Percentiles rank a stretch among this genome's conserved stretches.
phyloP scores from a whole-genome alignment of 768 basidiomycete species.

The Lactarius akahatsu region DNA sequence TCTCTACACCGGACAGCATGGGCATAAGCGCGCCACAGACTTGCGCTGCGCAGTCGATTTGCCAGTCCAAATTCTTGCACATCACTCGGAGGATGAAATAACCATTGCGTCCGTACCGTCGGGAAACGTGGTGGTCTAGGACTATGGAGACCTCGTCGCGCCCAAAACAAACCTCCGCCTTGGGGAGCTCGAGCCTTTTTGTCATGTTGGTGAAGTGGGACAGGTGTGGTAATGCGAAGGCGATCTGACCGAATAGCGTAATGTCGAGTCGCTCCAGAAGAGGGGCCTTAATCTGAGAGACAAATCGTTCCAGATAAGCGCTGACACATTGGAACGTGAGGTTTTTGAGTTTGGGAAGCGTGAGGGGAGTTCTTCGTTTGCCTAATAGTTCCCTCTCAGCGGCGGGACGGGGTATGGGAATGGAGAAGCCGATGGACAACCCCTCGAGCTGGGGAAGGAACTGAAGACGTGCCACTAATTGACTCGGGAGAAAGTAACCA shows the following conservation, averaged over 20 bases:
- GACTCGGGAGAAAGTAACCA: background rate
- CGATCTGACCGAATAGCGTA: background rate
- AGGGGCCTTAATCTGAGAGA: background rate
- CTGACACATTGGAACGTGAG: background rate
- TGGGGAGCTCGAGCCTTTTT: background rate
- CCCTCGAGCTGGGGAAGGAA: background rate
- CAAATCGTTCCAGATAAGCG: background rate
- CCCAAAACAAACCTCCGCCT: background rate
- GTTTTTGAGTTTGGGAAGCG: background rate
- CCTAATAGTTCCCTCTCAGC: background rate
- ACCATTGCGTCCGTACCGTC: background rate
- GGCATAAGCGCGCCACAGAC: slow-evolving; percentile 10
- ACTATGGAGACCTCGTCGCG: background rate
- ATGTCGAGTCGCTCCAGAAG: background rate
- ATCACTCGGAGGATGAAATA: background rate
- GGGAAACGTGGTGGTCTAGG: too few species aligned
- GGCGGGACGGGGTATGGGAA: background rate
- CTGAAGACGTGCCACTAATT: background rate
- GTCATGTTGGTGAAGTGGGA: background rate
- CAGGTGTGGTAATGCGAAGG: background rate
- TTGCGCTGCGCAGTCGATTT: slow-evolving; percentile 7
- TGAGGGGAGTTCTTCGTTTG: background rate
- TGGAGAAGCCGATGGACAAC: background rate
- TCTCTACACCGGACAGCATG: background rate
- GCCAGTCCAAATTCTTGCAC: slow-evolving; percentile 7